These are phyloP conservation scores for Domatiomyces globalis DNA, from an alignment of 2,329 filamentous ascomycete species.

Conservation along the genomic window DNA sequence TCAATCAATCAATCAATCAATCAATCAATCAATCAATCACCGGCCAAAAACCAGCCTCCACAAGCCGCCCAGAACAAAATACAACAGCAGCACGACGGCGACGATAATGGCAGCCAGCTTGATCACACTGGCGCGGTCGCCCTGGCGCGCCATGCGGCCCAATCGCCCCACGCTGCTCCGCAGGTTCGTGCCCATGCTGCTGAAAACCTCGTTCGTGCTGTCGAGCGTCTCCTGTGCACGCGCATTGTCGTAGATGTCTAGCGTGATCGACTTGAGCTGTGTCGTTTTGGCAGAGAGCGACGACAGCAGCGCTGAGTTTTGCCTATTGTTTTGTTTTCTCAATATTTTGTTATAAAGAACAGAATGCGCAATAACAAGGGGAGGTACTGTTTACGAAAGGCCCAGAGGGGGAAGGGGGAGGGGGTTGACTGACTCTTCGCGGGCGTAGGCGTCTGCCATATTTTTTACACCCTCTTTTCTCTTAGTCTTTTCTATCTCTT, in stretches of 20 bases:
- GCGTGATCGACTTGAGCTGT: conserved; percentile 79
- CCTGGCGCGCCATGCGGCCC: conserved; percentile 77
- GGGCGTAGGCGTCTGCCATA: conserved; percentile 46
- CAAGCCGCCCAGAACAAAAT: conserved; percentile 54
- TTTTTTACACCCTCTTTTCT: too few species aligned
- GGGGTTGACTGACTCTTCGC: conserved; percentile 38
- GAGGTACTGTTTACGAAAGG: neutral
- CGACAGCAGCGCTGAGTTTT: conserved; percentile 90
- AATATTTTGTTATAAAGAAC: too few species aligned
- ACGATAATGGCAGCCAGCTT: conserved; percentile 78
- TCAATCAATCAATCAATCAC: conserved; percentile 3
- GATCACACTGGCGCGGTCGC: conserved; percentile 80
- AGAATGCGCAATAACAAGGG: too few species aligned
- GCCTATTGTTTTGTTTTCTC: conserved; percentile 34
- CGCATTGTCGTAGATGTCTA: conserved; percentile 96
- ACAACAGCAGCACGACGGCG: conserved; percentile 57
- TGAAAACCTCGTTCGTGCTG: conserved; percentile 82
- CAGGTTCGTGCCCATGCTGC: conserved; percentile 65
- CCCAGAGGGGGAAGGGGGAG: conserved; percentile 1
- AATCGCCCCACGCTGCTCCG: conserved; percentile 72
- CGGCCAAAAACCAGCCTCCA: conserved; percentile 27
- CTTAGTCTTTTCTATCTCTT: too few species aligned
- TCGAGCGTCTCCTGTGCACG: conserved; percentile 78
- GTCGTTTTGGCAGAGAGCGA: conserved; percentile 85
- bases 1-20: too few species aligned